phyloP scores from a whole-genome alignment of 345 rosid species.

The Moringa oleifera region DNA sequence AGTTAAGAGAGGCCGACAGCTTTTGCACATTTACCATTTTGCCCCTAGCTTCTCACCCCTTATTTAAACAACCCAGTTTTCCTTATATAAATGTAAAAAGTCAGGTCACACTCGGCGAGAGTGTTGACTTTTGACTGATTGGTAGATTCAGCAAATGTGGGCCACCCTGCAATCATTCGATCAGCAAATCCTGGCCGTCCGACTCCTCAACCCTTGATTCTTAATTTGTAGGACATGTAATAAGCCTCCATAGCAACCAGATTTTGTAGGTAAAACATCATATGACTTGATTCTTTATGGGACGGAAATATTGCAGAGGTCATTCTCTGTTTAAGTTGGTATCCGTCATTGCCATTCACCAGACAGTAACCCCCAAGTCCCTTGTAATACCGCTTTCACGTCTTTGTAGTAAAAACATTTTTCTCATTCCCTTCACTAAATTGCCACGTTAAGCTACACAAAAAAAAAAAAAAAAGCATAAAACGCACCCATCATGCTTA shows the following conservation, averaged over 20 bases:
- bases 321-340: conserved; percentile 39
- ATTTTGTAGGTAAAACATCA: conserved; percentile 26
- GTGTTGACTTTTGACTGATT: neutral
- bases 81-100: too few species aligned
- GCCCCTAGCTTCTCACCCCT: conserved; percentile 12
- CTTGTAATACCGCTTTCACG: conserved; percentile 15
- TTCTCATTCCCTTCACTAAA: neutral
- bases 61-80: neutral
- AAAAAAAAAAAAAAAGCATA: too few species aligned
- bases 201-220: too few species aligned
- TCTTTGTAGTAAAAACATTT: conserved; percentile 19
- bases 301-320: conserved; percentile 5
- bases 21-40: conserved; percentile 25
- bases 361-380: conserved; percentile 19
- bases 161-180: too few species aligned
- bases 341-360: conserved; percentile 44
- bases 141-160: neutral
- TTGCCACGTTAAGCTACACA: too few species aligned
- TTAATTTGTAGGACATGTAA: conserved; percentile 11
- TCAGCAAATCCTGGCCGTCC: too few species aligned
- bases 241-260: conserved; percentile 21
- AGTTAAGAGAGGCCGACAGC: conserved; percentile 58
- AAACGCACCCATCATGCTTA: too few species aligned
- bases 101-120: too few species aligned
- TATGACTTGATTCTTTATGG: conserved; percentile 11